A percentile compares a stretch with the other conserved stretches of the same genome.
Evolutionary conservation across 2,329 filamentous ascomycete species (phyloP).

Genomic region (Pyrenophora tritici-repentis): DNA sequence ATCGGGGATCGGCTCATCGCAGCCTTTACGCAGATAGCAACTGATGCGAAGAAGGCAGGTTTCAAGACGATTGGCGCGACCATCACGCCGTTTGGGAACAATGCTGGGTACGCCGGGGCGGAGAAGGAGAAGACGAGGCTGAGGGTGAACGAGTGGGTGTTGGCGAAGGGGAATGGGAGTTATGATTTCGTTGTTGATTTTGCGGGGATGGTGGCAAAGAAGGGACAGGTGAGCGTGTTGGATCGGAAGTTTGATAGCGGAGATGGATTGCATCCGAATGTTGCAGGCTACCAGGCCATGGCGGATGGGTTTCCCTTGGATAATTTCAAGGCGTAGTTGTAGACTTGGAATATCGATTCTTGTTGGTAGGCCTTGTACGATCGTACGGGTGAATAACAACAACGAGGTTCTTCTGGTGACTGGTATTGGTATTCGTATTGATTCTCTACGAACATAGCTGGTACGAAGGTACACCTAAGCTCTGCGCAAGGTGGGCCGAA

Average conservation of each 20-base stretch:
- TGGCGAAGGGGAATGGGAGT: conserved; percentile 51
- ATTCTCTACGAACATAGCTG: no score
- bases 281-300: conserved; percentile 63
- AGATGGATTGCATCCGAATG: conserved; percentile 68
- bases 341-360: not conserved
- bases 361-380: no score
- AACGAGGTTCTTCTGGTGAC: no score
- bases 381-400: no score
- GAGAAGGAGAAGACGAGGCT: conserved; percentile 61
- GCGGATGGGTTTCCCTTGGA: conserved; percentile 63
- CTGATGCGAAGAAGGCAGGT: conserved; percentile 42
- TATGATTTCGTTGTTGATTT: conserved; percentile 69
- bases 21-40: conserved; percentile 63
- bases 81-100: conserved; percentile 66
- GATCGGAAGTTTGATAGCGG: conserved; percentile 61
- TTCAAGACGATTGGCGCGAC: conserved; percentile 64
- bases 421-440: no score
- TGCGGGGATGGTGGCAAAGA: conserved; percentile 61
- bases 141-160: conserved; percentile 66
- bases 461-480: no score
- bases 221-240: conserved; percentile 53
- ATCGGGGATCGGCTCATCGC: conserved; percentile 59
- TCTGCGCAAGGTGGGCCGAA: no score
- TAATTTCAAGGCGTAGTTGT: conserved; percentile 49
- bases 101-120: conserved; percentile 45